Evolutionary conservation across 2,329 filamentous ascomycete genomes (phyloP), one percentile per base, ranked within the genome.

Genomic region (Pleoardoris graminearum): DNA sequence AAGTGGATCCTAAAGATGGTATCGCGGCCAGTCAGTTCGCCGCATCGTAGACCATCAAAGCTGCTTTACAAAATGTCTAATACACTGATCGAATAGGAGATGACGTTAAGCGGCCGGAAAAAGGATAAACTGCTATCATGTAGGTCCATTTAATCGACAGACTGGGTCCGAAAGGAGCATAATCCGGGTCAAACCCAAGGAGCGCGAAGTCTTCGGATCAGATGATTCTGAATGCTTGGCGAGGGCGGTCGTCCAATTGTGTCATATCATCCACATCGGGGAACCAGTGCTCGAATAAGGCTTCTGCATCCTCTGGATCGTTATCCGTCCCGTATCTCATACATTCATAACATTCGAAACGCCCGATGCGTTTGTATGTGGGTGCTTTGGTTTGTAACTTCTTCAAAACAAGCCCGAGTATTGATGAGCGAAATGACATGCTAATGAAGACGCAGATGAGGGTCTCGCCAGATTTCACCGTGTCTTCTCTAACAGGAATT

Each of bases 261-360:
- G 63, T 68, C 69, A 73, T 73, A 36, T 73, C 69, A 37, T 71
- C 62, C 10, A 72, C 58, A 16, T 73, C 66, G 0, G 70, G 68
- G 35, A 72, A 73, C 70, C 70, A 73, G 25, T 69, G 60, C 35
- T 60, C 61, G 46, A 73, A 71, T 14, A 73, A 54, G 5, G 67
- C 54, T 47, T 73, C 70, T 6, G 69, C 69, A 42, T 73, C 70
- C 48, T 72, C 67, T 19, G 65, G 66, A 58, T 72, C 70, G 12
- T 65, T 63, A 17, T 60, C 61, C 3, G 49, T 58, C 11, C 48
- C 61, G 44, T 68, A 64, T 17, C 48, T 55, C 17, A 63, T 59
- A 30, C 69, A 72, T 25, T 72, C 70, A 44, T 72, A 73, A 54
- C 68, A 72, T 50, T 73, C 70, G 25, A 73, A 63, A 16, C 70